A percentile compares a stretch with the other conserved stretches of the same genome.
phyloP scores from a whole-genome alignment of 2,329 filamentous ascomycete genomes.

The Fusarium sp. region DNA sequence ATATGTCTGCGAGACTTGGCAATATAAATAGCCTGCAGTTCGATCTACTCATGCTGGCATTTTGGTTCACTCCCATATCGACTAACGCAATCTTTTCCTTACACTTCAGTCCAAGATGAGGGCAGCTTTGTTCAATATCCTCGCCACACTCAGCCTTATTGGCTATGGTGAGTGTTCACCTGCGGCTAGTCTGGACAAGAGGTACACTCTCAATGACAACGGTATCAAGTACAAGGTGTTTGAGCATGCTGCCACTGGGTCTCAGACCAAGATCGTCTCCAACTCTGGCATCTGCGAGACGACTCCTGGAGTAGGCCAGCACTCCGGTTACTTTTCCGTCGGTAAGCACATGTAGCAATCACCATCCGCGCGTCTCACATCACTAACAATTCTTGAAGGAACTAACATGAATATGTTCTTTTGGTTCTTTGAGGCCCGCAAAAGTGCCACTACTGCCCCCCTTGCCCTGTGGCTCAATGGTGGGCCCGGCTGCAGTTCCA shows the following conservation, averaged over 20 bases:
- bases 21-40: too few species aligned
- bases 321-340: conserved; percentile 74
- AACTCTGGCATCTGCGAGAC: conserved; percentile 68
- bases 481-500: conserved; percentile 53
- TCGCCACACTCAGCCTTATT: conserved; percentile 6
- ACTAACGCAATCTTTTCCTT: background rate
- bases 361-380: rapidly evolving
- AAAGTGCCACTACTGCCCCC: conserved; percentile 56
- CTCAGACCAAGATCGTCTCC: conserved; percentile 38
- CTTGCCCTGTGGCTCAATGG: conserved; percentile 70
- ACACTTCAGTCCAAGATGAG: background rate
- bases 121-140: background rate
- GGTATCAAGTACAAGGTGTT: conserved; percentile 36
- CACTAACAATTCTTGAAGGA: conserved; percentile 49
- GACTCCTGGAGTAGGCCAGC: conserved; percentile 72
- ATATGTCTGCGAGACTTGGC: too few species aligned
- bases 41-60: background rate
- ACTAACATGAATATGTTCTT: conserved; percentile 55
- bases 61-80: rapidly evolving
- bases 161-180: background rate
- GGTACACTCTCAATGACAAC: background rate
- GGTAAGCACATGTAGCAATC: conserved; percentile 54
- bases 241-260: conserved; percentile 28
- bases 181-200: conserved; percentile 4
- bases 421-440: conserved; percentile 65